phyloP scores from a whole-genome alignment of 2,329 filamentous ascomycete species.

The Coniochaeta sp. region DNA sequence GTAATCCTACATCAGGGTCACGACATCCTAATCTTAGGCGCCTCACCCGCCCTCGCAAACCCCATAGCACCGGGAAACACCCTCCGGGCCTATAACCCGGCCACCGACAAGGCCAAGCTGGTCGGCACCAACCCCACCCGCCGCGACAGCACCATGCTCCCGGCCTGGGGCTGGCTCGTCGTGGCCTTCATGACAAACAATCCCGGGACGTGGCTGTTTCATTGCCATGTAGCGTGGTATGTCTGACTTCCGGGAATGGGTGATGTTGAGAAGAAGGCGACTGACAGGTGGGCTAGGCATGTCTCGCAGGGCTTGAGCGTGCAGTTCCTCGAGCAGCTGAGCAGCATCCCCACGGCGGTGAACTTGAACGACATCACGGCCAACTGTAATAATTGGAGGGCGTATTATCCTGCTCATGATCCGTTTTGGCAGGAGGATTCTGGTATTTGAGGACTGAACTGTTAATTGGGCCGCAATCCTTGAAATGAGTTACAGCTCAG shows the following conservation, averaged over 20 bases:
- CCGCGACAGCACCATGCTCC: constrained; percentile 37
- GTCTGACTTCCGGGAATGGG: neutral
- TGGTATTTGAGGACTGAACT: neutral
- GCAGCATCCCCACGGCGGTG: neutral
- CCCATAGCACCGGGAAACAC: constrained; percentile 6
- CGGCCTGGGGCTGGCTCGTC: constrained; percentile 33
- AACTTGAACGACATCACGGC: neutral
- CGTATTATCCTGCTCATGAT: neutral
- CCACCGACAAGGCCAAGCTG: constrained; percentile 19
- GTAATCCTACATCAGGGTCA: constrained; percentile 14
- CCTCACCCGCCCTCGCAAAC: constrained; percentile 11
- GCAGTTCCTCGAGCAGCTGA: neutral
- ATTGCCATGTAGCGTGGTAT: constrained; percentile 10
- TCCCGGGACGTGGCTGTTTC: constrained; percentile 33
- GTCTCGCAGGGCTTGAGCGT: neutral
- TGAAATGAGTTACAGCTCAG: neutral
- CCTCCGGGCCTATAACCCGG: constrained; percentile 3
- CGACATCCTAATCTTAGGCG: constrained; percentile 17
- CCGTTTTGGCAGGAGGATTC: neutral
- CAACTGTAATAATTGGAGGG: neutral
- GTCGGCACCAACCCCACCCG: constrained; percentile 33
- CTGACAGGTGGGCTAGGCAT: neutral
- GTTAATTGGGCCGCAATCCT: neutral
- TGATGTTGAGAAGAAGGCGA: neutral
- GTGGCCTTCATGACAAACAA: constrained; percentile 40